Evolutionary conservation across 2,329 filamentous ascomycete species (phyloP), one percentile per base, ranked within the genome.

Genomic region (Xylariaceae sp.): DNA sequence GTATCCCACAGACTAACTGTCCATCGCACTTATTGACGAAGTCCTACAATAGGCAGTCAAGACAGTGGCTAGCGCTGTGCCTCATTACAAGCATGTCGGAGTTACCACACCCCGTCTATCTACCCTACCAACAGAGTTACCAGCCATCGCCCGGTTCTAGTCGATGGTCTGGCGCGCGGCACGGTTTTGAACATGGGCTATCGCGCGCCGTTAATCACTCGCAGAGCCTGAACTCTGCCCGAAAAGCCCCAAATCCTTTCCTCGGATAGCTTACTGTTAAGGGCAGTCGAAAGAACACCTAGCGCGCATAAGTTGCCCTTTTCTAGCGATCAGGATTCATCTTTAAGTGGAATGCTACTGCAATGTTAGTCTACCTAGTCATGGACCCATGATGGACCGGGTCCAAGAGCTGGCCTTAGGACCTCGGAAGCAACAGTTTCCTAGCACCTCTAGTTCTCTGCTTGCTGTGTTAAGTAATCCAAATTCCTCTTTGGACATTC

Each of bases 241-340:
- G 46, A 51, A 42, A 45, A 20, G 40, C 30, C 53, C 39, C 35
- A 36, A 50, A 46, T 42, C 48, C 36, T 32, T 18, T 41, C 23
- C 16, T 37, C 20, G 37, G 21, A 30, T 44, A 46, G 53, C 53
- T 55, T 56, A 56, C 53, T 56, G 16, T 56, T 42, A 56, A 56
- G 32, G 53, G 53, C 48, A 56, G 53, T 56, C 48, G 37, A 52
- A 49, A 56, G 39, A 27, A 20, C 33, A 18, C 52, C 47, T 55
- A 36, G 47, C 52, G 26, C 46, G 37, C 46, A 26, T 26, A 21
- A 21, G 43, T 39, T 48, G 46, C 30, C 53, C 32, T 48, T n/a
- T 52, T 24, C 43, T 44, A 37, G 37, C 32, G 24, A 30, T 44
- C 48, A 56, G 48, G 48, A 47, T 43, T 43, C 37, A 18, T 44